These are phyloP conservation scores for Blastocladiella emersonii DNA, from an alignment of 371 early-diverging fungal genomes.

Conservation along the genomic window DNA sequence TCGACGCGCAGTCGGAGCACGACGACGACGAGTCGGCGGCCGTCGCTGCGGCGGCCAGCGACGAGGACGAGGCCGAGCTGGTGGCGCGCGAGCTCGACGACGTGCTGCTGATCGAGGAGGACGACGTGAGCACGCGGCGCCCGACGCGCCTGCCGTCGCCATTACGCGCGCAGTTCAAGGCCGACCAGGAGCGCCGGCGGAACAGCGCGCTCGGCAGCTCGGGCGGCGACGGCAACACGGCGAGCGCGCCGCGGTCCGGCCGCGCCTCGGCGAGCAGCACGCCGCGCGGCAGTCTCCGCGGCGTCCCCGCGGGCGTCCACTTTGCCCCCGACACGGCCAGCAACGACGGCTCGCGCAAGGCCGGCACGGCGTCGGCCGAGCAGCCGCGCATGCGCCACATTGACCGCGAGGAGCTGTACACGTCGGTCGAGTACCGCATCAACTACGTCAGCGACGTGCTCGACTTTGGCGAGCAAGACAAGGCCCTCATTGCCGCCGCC, in stretches of 20 bases:
- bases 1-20: too few relatives aligned
- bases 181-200: neutral
- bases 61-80: neutral
- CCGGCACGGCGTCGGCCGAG: neutral
- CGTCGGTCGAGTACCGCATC: slow-evolving; percentile 47
- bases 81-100: too few relatives aligned
- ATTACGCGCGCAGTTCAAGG: neutral
- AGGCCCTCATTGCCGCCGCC: neutral
- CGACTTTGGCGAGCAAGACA: neutral
- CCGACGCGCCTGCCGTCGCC: neutral
- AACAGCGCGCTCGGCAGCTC: too few relatives aligned
- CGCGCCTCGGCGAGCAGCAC: neutral
- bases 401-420: slow-evolving; percentile 44
- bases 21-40: neutral
- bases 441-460: neutral
- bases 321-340: neutral
- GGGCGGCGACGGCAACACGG: neutral
- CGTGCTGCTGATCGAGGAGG: too few relatives aligned
- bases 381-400: slow-evolving; percentile 9
- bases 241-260: neutral
- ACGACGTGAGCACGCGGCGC: neutral
- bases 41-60: neutral
- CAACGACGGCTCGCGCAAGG: neutral
- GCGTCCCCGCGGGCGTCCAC: neutral
- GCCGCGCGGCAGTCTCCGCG: neutral